Conservation (phyloP, 306 rosid species). For the Trifolium subterraneum region DNA sequence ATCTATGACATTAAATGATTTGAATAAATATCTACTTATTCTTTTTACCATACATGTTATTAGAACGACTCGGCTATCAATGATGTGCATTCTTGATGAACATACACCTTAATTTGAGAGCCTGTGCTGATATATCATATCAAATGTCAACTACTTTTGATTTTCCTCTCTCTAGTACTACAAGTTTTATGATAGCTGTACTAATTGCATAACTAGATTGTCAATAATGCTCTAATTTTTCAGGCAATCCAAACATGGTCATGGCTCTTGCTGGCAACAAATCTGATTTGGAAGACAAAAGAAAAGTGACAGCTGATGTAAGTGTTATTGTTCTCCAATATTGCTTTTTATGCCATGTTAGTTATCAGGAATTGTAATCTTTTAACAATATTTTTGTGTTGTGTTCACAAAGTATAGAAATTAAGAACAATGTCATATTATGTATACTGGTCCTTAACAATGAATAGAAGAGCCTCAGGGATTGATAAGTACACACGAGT, state of each 20-base stretch:
- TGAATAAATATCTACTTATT: conserved; percentile 3
- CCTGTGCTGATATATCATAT: conserved; percentile 19
- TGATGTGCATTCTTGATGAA: conserved; percentile 10
- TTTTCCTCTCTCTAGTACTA: conserved; percentile 23
- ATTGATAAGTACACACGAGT: not conserved
- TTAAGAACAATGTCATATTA: conserved; percentile 2
- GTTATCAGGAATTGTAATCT: conserved; percentile 17
- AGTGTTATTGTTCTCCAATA: conserved; percentile 33
- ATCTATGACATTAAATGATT: conserved; percentile 33
- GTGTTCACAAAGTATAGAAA: not conserved
- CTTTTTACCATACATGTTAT: not conserved
- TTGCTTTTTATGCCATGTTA: conserved; percentile 19
- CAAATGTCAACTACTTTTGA: conserved; percentile 2
- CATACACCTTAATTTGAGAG: not conserved
- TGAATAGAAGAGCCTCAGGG: not conserved
- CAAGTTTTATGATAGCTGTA: conserved; percentile 6
- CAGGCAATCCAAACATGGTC: conserved; percentile 70
- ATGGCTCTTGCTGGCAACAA: conserved; percentile 70
- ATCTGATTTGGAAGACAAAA: conserved; percentile 67
- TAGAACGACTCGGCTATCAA: conserved; percentile 15
- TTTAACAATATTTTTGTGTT: conserved; percentile 2
- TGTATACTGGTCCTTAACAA: conserved; percentile 18
- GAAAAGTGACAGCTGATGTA: conserved; percentile 64
- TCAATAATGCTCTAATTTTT: conserved; percentile 29
- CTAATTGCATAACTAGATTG: conserved; percentile 37